phyloP scores from a whole-genome alignment of 169 alveolate species.

The Eimeria maxima region DNA sequence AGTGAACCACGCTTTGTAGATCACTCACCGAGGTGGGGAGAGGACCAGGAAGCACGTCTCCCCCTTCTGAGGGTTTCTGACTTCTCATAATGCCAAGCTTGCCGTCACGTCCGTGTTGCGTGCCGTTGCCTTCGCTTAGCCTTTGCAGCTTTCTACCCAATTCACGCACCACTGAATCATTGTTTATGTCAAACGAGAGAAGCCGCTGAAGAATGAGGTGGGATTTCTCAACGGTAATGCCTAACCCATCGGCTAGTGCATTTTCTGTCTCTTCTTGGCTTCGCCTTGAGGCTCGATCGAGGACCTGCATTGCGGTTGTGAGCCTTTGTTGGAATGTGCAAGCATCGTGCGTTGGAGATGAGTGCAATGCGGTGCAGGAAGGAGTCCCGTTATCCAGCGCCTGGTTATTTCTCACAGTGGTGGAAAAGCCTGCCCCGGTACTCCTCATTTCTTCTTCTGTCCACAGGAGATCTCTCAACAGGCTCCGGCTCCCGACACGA shows the following conservation, averaged over 20 bases:
- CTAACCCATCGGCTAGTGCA: constrained; percentile 11
- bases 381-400: background rate
- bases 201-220: constrained; percentile 29
- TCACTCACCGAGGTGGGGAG: constrained; percentile 37
- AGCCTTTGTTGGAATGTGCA: background rate
- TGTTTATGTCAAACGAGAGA: constrained; percentile 34
- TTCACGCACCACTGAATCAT: constrained; percentile 43
- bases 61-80: background rate
- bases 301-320: constrained; percentile 57
- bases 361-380: background rate
- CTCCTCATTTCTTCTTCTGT: constrained; percentile 21
- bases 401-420: background rate
- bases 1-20: background rate
- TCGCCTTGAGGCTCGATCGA: constrained; percentile 57
- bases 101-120: background rate
- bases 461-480: constrained; percentile 76
- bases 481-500: constrained; percentile 80
- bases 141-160: constrained; percentile 9
- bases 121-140: background rate
- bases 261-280: constrained; percentile 46
- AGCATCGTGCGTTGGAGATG: background rate
- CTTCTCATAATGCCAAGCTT: background rate
- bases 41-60: background rate
- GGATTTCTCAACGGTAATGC: constrained; percentile 27
- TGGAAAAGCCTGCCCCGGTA: background rate